These are phyloP conservation scores for Taphrina wiesneri DNA, from an alignment of 1,139 yeast species.

Conservation along the genomic window DNA sequence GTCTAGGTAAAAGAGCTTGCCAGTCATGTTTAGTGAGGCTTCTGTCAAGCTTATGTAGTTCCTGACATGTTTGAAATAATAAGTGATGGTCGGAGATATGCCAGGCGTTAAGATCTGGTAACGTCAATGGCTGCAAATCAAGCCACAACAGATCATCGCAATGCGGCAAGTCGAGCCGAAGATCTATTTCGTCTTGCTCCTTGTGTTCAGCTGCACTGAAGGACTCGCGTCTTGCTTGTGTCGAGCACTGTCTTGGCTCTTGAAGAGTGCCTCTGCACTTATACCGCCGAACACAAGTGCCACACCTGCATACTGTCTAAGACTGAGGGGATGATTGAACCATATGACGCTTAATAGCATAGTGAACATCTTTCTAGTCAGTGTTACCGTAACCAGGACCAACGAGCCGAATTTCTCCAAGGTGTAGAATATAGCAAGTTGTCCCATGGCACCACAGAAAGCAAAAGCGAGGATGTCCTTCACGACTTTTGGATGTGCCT, in stretches of 20 bases:
- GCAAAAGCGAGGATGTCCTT: conserved; percentile 68
- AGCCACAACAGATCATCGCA: background rate
- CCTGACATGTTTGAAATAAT: no score
- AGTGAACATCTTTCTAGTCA: conserved; percentile 92
- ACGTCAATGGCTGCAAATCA: background rate
- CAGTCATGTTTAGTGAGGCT: background rate
- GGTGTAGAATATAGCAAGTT: conserved; percentile 82
- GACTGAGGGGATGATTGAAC: conserved; percentile 70
- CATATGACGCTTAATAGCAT: conserved; percentile 85
- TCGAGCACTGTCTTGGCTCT: conserved; percentile 41
- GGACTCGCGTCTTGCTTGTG: conserved; percentile 36
- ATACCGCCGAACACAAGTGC: conserved; percentile 79
- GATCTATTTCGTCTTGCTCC: background rate
- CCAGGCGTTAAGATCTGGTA: background rate
- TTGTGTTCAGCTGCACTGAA: background rate
- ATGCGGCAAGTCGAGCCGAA: background rate
- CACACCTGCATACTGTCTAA: conserved; percentile 77
- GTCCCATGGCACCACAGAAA: conserved; percentile 85
- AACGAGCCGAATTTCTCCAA: conserved; percentile 81
- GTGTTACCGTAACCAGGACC: conserved; percentile 85
- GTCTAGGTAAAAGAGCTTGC: background rate
- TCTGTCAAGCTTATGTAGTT: no score
- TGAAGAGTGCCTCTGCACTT: conserved; percentile 62
- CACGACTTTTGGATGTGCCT: conserved; percentile 55
- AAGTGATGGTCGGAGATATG: background rate